Percentiles rank a stretch among this genome's conserved stretches.
These are phyloP conservation scores for Pythium pyrilobum DNA, from an alignment of 352 stramenopile species.

Conservation along the genomic window DNA sequence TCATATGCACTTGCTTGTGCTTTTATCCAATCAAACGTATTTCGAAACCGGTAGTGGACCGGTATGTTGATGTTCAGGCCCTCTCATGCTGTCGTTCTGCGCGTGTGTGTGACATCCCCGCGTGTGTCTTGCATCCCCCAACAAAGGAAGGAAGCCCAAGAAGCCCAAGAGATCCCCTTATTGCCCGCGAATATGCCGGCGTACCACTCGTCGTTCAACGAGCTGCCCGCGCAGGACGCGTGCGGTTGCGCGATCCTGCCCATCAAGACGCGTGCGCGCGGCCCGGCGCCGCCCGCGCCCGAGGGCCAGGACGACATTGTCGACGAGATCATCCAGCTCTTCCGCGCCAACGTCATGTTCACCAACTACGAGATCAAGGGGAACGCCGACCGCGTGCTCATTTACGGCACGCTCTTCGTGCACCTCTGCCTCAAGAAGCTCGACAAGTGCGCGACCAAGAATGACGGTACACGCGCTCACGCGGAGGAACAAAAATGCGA, in stretches of 20 bases:
- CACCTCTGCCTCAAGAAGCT: conserved; percentile 90
- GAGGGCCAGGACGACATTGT: conserved; percentile 88
- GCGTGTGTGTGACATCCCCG: no score
- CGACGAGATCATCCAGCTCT: conserved; percentile 91
- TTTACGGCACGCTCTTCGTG: conserved; percentile 93
- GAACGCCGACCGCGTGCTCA: conserved; percentile 87
- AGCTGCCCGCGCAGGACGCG: conserved; percentile 55
- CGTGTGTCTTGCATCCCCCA: no score
- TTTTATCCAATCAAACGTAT: conserved; percentile 1
- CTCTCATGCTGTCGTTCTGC: not conserved
- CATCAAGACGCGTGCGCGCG: conserved; percentile 84
- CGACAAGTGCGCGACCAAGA: conserved; percentile 75
- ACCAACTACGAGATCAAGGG: conserved; percentile 93
- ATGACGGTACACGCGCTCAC: conserved; percentile 44
- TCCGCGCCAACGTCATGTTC: conserved; percentile 93
- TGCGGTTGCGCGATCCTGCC: conserved; percentile 88
- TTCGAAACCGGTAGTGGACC: not conserved
- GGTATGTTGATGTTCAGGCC: not conserved
- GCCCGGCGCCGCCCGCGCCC: conserved; percentile 76
- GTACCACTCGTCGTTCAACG: conserved; percentile 90
- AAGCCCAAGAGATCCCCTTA: not conserved
- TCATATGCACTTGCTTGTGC: not conserved
- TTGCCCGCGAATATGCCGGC: conserved; percentile 77
- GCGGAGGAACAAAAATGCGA: not conserved
- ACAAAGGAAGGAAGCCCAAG: not conserved